Evolutionary conservation across 306 rosid species (phyloP).

Genomic region (Abrus precatorius): DNA sequence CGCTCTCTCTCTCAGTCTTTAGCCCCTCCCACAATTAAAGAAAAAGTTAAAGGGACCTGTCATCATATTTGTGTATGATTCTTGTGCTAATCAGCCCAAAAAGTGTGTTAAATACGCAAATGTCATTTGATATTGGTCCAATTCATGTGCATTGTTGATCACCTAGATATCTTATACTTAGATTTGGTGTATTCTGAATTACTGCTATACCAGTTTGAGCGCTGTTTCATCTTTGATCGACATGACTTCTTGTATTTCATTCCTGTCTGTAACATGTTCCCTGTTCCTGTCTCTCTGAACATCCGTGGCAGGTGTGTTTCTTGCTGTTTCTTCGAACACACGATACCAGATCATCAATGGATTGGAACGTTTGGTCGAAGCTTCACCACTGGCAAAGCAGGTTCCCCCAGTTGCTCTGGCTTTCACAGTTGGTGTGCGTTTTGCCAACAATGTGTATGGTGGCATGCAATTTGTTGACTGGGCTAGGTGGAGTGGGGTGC

Average conservation of each 20-base stretch:
- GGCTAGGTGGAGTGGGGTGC: conserved; percentile 98
- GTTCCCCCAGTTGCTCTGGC: conserved; percentile 88
- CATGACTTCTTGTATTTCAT: not conserved
- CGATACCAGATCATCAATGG: conserved; percentile 91
- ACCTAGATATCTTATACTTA: not conserved
- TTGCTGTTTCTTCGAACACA: conserved; percentile 87
- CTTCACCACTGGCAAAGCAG: conserved; percentile 81
- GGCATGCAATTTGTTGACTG: conserved; percentile 98
- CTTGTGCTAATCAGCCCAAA: not conserved
- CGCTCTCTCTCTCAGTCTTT: too few species aligned
- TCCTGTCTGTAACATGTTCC: not conserved
- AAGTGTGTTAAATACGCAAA: not conserved
- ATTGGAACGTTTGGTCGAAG: conserved; percentile 83
- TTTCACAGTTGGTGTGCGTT: conserved; percentile 91
- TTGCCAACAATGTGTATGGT: conserved; percentile 88
- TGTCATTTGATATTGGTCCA: not conserved
- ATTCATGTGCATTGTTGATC: not conserved
- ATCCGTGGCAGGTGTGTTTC: conserved; percentile 76
- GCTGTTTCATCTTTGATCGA: not conserved
- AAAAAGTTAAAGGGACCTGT: not conserved
- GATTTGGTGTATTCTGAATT: not conserved
- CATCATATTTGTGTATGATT: not conserved
- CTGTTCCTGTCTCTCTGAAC: conserved; percentile 21
- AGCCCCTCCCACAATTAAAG: not conserved
- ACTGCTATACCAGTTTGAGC: conserved; percentile 12